Evolutionary conservation across 1,139 yeast genomes (phyloP).

Genomic region (Candida smagusa): DNA sequence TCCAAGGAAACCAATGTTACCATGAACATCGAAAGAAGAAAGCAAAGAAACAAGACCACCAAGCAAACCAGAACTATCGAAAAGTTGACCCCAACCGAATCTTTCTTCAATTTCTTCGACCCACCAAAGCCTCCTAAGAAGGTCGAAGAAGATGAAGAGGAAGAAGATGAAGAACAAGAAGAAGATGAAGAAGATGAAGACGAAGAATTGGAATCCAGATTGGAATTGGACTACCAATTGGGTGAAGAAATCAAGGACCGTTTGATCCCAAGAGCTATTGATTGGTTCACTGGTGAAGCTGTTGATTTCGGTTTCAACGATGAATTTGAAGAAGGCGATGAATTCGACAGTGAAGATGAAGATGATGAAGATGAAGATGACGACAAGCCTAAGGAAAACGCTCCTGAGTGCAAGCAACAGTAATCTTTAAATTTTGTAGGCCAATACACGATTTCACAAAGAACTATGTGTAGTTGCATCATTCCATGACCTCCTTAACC

Average conservation of each 20-base stretch:
- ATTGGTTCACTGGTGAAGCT: slow-evolving; percentile 99
- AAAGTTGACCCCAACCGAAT: slow-evolving; percentile 86
- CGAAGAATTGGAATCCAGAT: slow-evolving; percentile 75
- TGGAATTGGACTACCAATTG: slow-evolving; percentile 89
- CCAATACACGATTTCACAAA: neutral
- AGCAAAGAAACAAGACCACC: slow-evolving; percentile 96
- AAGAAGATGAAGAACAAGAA: slow-evolving; percentile 33
- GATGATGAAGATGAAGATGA: slow-evolving; percentile 41
- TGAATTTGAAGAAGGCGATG: slow-evolving; percentile 46
- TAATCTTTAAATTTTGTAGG: slow-evolving; percentile 14
- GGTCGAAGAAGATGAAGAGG: slow-evolving; percentile 42
- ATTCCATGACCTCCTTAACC: neutral
- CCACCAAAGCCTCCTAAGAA: slow-evolving; percentile 79
- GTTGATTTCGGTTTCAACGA: slow-evolving; percentile 53
- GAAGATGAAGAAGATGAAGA: slow-evolving; percentile 61
- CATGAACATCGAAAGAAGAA: slow-evolving; percentile 84
- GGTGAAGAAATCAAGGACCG: slow-evolving; percentile 97
- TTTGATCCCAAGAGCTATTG: slow-evolving; percentile 91
- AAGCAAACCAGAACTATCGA: slow-evolving; percentile 96
- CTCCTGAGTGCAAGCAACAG: slow-evolving; percentile 87
- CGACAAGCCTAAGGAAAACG: slow-evolving; percentile 49
- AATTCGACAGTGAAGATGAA: slow-evolving; percentile 38
- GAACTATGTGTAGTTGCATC: neutral
- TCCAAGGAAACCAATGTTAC: slow-evolving; percentile 82
- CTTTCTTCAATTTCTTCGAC: slow-evolving; percentile 91